Evolutionary conservation across 805 yeast species (phyloP).

Genomic region (Wickerhamomyces pijperi): DNA sequence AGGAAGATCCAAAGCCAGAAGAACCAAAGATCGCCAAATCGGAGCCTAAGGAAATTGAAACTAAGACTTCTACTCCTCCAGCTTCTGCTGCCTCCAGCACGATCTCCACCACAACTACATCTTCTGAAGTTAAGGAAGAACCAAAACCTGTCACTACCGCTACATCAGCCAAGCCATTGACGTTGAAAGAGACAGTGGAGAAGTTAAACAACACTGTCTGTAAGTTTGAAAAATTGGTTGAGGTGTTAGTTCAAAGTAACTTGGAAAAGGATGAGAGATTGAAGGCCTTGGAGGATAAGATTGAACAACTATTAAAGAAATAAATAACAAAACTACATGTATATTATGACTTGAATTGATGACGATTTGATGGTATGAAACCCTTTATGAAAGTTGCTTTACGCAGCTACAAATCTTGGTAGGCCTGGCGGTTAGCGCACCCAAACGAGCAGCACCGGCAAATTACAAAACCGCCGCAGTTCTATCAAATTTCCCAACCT

Average conservation of each 20-base stretch:
- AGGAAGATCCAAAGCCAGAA: constrained; percentile 13
- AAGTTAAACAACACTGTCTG: constrained; percentile 48
- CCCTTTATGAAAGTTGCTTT: too few species aligned
- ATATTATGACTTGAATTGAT: too few species aligned
- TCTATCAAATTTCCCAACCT: too few species aligned
- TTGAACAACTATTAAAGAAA: constrained; percentile 41
- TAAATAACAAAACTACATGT: too few species aligned
- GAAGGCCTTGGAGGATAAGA: constrained; percentile 44
- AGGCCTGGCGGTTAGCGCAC: too few species aligned
- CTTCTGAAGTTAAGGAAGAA: constrained; percentile 2
- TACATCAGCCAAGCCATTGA: constrained; percentile 33
- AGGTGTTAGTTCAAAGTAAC: constrained; percentile 38
- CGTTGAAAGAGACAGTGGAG: constrained; percentile 63
- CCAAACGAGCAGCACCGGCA: too few species aligned
- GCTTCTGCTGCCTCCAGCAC: constrained; percentile 7
- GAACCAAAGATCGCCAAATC: constrained; percentile 6
- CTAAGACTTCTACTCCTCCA: constrained; percentile 7
- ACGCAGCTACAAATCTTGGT: too few species aligned
- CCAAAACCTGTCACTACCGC: constrained; percentile 6
- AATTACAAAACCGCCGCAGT: too few species aligned
- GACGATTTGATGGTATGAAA: too few species aligned
- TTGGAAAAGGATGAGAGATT: constrained; percentile 58
- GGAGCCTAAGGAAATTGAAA: constrained; percentile 7
- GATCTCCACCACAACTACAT: neutral
- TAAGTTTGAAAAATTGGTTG: constrained; percentile 44